Evolutionary conservation across 768 basidiomycete genomes (phyloP).

Genomic region (Rickenella mellea): DNA sequence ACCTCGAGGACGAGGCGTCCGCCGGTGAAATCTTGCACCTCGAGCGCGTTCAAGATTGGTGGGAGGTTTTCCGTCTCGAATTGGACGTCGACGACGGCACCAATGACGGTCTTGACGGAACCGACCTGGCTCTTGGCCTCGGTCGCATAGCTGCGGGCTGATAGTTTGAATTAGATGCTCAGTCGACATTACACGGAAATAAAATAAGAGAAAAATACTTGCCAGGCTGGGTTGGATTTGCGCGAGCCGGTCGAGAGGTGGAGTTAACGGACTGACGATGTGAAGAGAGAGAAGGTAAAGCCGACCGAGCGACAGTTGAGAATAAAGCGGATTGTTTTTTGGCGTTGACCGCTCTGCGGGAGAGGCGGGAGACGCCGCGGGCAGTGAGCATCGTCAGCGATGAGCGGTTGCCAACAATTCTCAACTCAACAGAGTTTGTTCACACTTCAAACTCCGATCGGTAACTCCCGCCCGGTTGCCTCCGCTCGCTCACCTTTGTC

Average conservation of each 20-base stretch:
- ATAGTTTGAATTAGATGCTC: constrained; percentile 1
- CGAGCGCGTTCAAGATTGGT: constrained; percentile 97
- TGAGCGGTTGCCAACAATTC: constrained; percentile 8
- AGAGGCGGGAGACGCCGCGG: constrained; percentile 81
- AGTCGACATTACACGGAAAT: neutral
- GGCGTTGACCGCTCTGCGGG: constrained; percentile 72
- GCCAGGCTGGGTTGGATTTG: constrained; percentile 46
- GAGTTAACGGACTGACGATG: constrained; percentile 29
- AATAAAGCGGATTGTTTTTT: constrained; percentile 75
- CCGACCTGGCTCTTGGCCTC: constrained; percentile 71
- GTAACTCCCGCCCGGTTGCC: neutral
- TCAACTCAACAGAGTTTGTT: neutral
- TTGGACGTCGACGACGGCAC: constrained; percentile 99
- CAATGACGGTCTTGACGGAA: constrained; percentile 95
- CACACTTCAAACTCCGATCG: constrained; percentile 1
- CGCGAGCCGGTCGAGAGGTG: constrained; percentile 38
- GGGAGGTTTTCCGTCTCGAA: constrained; percentile 93
- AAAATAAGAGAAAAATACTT: constrained; percentile 17
- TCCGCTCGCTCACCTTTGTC: too few relatives aligned
- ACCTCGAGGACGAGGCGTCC: constrained; percentile 99
- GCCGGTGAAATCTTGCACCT: constrained; percentile 89
- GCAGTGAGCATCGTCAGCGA: constrained; percentile 70
- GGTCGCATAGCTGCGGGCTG: constrained; percentile 85
- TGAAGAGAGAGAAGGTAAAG: constrained; percentile 30
- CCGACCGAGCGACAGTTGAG: constrained; percentile 51